Percentiles rank a stretch among this genome's conserved stretches.
Conservation (phyloP, 2,329 filamentous ascomycete genomes). For the Aspergillus sp. region DNA sequence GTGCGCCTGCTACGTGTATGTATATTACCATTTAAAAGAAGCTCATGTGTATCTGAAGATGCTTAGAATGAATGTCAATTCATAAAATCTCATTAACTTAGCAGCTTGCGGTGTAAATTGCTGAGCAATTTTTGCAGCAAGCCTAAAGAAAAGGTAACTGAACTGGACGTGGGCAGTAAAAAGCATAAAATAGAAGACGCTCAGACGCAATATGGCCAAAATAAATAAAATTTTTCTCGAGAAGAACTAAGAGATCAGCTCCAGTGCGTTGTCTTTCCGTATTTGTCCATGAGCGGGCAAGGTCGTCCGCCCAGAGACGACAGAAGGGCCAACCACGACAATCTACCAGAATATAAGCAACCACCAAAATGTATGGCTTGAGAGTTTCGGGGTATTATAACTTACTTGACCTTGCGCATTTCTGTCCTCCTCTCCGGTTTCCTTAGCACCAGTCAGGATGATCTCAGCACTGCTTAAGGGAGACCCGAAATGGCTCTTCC, state of each 20-base stretch:
- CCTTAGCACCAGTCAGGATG: conserved; percentile 45
- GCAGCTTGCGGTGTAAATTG: no score
- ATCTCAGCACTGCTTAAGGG: conserved; percentile 75
- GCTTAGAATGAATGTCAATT: conserved; percentile 10
- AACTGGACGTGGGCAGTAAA: no score
- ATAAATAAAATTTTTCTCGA: no score
- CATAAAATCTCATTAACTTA: no score
- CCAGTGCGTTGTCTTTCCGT: conserved; percentile 64
- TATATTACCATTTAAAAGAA: conserved; percentile 16
- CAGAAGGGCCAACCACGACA: conserved; percentile 62
- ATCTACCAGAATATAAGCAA: conserved; percentile 44
- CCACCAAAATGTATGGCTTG: background rate
- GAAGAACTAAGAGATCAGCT: conserved; percentile 30
- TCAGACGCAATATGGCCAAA: background rate
- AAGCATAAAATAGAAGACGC: background rate
- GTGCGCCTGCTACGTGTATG: conserved; percentile 2
- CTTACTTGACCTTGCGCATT: conserved; percentile 55
- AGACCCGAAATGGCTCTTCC: conserved; percentile 65
- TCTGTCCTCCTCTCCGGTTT: conserved; percentile 25
- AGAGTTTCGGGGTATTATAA: background rate
- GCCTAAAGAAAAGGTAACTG: background rate
- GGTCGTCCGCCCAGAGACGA: conserved; percentile 57
- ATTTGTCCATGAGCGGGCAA: conserved; percentile 59
- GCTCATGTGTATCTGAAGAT: conserved; percentile 13
- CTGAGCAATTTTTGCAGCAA: no score